Percentiles rank a stretch among this genome's conserved stretches.
These are phyloP conservation scores for Aspergillus pseudoviridinutans DNA, from an alignment of 2,329 filamentous ascomycete genomes.

Conservation along the genomic window DNA sequence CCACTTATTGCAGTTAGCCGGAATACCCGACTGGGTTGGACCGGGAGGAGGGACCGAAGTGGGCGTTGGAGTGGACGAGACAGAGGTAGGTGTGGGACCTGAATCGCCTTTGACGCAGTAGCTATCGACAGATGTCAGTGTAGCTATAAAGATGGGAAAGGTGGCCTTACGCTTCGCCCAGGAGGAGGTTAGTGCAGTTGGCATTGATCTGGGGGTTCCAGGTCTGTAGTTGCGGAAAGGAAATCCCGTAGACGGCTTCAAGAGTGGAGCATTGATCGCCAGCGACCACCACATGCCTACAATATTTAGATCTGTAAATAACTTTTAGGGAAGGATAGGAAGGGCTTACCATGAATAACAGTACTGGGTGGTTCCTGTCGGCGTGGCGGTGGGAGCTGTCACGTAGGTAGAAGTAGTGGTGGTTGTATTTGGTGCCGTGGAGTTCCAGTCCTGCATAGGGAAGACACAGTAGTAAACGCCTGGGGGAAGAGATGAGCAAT, in stretches of 20 bases:
- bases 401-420: neutral
- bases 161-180: neutral
- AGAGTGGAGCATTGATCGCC: neutral
- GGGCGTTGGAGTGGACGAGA: neutral
- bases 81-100: neutral
- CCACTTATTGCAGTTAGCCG: neutral
- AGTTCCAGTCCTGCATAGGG: neutral
- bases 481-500: neutral
- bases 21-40: neutral
- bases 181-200: neutral
- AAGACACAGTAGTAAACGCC: neutral
- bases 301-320: neutral
- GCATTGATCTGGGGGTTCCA: neutral
- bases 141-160: neutral
- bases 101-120: neutral
- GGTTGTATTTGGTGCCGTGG: neutral
- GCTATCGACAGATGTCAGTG: neutral
- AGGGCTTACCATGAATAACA: neutral
- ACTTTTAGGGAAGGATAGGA: neutral
- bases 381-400: neutral
- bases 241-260: neutral
- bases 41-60: neutral
- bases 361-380: neutral
- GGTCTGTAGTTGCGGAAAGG: neutral
- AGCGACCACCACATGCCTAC: neutral